Conservation (phyloP, 257 asterid species). For the Datura wrightii region DNA sequence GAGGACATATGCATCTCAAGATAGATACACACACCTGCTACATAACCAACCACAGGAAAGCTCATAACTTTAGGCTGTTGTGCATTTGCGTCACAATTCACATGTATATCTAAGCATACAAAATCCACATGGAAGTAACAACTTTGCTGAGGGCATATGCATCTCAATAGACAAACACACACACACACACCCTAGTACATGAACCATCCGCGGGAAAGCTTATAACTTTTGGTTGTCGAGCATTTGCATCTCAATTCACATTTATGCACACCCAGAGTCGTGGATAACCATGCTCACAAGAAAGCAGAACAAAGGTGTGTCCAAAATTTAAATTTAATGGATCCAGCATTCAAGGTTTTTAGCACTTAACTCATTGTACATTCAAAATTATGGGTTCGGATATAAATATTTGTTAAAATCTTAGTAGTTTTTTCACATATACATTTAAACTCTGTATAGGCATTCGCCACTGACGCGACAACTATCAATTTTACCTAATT, state of each 20-base stretch:
- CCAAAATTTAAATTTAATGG: background rate
- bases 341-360: no score
- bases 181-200: background rate
- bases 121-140: background rate
- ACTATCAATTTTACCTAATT: background rate
- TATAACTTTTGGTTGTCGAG: background rate
- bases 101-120: background rate
- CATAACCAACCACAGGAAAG: background rate
- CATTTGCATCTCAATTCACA: slow-evolving; percentile 1
- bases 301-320: background rate
- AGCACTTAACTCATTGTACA: no score
- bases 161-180: background rate
- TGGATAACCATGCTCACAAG: background rate
- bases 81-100: background rate
- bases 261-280: background rate
- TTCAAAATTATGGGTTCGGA: no score
- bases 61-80: background rate
- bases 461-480: background rate
- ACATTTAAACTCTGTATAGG: background rate
- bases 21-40: background rate
- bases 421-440: no score
- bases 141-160: background rate
- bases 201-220: background rate
- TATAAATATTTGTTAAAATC: no score
- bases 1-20: background rate